Conservation (phyloP, 495 filamentous ascomycete species). For the Trichoderma virens region DNA sequence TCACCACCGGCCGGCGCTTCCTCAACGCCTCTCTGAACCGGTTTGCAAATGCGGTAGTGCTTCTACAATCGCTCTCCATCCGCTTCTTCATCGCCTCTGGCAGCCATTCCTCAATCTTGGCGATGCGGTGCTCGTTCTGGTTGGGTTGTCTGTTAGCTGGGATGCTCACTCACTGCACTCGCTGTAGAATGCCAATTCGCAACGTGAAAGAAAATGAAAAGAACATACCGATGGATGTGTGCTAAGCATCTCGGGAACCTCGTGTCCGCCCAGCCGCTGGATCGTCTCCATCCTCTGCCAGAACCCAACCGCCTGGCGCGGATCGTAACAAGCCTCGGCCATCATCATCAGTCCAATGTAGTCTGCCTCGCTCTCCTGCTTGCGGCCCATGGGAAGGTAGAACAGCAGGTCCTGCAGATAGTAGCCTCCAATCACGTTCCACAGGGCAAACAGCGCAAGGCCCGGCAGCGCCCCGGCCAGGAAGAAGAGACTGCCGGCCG, state of each 20-base stretch:
- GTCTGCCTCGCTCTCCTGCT: conserved; percentile 64
- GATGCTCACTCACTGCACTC: too few relatives aligned
- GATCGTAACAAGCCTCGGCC: conserved; percentile 58
- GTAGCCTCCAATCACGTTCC: conserved; percentile 25
- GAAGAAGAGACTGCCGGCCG: conserved; percentile 42
- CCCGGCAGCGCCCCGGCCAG: conserved; percentile 44
- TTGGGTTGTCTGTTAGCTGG: conserved; percentile 13
- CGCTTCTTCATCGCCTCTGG: conserved; percentile 49
- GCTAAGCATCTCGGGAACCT: conserved; percentile 69
- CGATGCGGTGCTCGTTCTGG: conserved; percentile 59
- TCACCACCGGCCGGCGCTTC: conserved; percentile 9
- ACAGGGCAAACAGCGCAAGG: conserved; percentile 21
- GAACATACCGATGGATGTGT: conserved; percentile 72
- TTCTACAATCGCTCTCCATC: conserved; percentile 43
- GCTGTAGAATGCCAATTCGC: conserved; percentile 12
- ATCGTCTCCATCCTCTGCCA: conserved; percentile 67
- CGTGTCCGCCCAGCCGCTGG: conserved; percentile 29
- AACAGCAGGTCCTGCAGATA: conserved; percentile 55
- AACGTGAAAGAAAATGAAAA: neutral
- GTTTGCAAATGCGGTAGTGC: conserved; percentile 29
- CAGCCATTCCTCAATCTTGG: conserved; percentile 62
- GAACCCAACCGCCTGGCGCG: conserved; percentile 59
- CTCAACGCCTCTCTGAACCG: conserved; percentile 29
- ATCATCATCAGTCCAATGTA: conserved; percentile 76
- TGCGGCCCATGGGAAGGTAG: conserved; percentile 60